A percentile compares a stretch with the other conserved stretches of the same genome.
phyloP scores from a whole-genome alignment of 805 yeast species.

The Metschnikowia chrysomelidarum region DNA sequence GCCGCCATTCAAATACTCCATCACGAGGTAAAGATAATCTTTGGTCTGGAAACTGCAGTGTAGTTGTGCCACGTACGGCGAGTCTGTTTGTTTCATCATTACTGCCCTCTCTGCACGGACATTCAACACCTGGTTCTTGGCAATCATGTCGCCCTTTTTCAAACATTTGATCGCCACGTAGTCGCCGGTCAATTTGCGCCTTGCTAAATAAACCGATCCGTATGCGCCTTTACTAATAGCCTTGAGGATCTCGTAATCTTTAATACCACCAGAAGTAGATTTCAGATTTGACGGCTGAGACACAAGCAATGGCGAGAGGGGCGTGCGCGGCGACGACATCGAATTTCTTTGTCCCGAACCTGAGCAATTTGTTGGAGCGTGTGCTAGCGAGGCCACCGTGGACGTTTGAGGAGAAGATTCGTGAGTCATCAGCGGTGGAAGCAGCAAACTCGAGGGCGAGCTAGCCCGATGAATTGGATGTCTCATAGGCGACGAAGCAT shows the following conservation, averaged over 20 bases:
- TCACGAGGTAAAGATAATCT: constrained; percentile 84
- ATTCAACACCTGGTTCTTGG: constrained; percentile 93
- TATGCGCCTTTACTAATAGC: constrained; percentile 97
- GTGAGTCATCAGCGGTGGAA: constrained; percentile 9
- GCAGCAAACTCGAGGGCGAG: constrained; percentile 11
- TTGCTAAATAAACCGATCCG: constrained; percentile 89
- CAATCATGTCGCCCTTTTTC: constrained; percentile 92
- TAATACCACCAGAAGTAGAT: constrained; percentile 64
- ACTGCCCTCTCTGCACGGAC: constrained; percentile 94
- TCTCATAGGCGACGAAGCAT: constrained; percentile 50
- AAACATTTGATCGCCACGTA: constrained; percentile 92
- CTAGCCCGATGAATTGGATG: constrained; percentile 32
- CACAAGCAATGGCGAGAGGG: constrained; percentile 75
- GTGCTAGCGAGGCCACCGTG: constrained; percentile 1
- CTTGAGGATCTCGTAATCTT: constrained; percentile 85
- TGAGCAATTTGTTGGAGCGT: constrained; percentile 3
- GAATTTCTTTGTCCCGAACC: constrained; percentile 11
- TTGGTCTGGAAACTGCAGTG: constrained; percentile 86
- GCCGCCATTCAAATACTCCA: constrained; percentile 97
- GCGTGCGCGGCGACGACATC: constrained; percentile 46
- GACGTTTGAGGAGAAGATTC: constrained; percentile 2
- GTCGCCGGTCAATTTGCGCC: constrained; percentile 84
- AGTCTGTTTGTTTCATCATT: constrained; percentile 95
- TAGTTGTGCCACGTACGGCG: constrained; percentile 88
- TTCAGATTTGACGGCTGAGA: constrained; percentile 57